These are phyloP conservation scores for Striga asiatica DNA, from an alignment of 257 asterid species.

Conservation along the genomic window DNA sequence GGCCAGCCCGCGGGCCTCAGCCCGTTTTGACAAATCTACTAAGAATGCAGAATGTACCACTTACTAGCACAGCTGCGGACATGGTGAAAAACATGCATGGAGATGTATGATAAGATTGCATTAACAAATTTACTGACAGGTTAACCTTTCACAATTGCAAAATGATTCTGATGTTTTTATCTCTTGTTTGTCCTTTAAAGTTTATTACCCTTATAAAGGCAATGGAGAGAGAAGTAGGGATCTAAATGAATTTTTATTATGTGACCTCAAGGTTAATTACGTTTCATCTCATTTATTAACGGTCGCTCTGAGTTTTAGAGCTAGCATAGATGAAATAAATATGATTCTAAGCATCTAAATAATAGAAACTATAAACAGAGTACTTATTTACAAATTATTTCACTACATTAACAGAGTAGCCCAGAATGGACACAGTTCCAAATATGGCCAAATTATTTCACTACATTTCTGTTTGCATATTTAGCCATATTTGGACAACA, in stretches of 20 bases:
- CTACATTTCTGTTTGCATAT: too few species aligned
- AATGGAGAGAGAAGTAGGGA: not conserved
- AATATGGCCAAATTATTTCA: too few species aligned
- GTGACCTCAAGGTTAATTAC: slow-evolving; percentile 16
- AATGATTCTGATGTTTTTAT: not conserved
- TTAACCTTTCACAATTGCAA: not conserved
- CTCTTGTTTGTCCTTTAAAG: too few species aligned
- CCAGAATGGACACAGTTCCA: too few species aligned
- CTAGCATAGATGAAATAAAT: not conserved
- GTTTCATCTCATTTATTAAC: slow-evolving; percentile 15
- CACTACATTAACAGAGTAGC: too few species aligned
- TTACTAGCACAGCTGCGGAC: slow-evolving; percentile 5
- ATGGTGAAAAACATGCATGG: slow-evolving; percentile 9
- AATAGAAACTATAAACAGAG: too few species aligned
- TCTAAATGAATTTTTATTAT: not conserved
- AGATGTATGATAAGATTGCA: slow-evolving; percentile 4
- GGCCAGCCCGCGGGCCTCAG: too few species aligned
- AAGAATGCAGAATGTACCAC: slow-evolving; percentile 2
- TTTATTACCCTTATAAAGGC: not conserved
- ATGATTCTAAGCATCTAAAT: not conserved
- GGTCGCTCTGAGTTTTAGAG: not conserved
- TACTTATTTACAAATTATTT: too few species aligned
- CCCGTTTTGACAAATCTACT: too few species aligned
- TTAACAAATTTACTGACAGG: not conserved
- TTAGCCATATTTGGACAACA: too few species aligned